Evolutionary conservation across 2,329 filamentous ascomycete species (phyloP), one percentile per base, ranked within the genome.

Genomic region (Teratosphaeria zuluensis): DNA sequence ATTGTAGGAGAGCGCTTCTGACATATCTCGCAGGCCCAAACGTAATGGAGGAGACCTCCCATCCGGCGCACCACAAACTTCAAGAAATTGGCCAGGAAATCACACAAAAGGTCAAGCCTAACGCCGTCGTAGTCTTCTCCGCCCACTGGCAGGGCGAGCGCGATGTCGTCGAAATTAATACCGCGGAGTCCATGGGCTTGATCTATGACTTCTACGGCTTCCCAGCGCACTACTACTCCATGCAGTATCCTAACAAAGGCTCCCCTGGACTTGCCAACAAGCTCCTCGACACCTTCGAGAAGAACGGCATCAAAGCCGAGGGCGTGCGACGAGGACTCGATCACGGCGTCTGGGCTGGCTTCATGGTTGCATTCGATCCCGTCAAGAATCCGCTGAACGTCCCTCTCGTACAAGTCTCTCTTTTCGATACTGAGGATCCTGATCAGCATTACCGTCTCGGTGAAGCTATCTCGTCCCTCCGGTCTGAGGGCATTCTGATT

Each of bases 131-230:
- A 46, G 57, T 59, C 30, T 86, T 92, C 69, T 90, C 87, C 0
- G 88, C 87, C 0, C 88, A 92, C 72, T 91, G 88, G 88, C 84
- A 89, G 73, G 84, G 80, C 6, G 53, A 74, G 68, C 72, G 73
- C 46, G 75, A 80, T 64, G 77, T 75, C 3, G 80, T 90, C 61
- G 76, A 86, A 66, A 79, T 90, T 64, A 90, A 89, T 70, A 82
- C 80, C 8, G 84, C 81, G 2, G 83, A 83, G 58, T 74, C 78
- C n/a, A 84, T 81, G 3, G 81, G 85, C 59, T 68, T 90, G 63
- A 87, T 90, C 55, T 90, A 89, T 69, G 87, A 90, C 68, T 89
- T 88, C 75, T 87, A 87, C 68, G 85, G 86, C 1, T 90, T 90
- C 69, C 87, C 87, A 0, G 72, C 79, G 1, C 79, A 88, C 64